Base-by-base conservation (phyloP, 1,139 yeast genomes). In the Magnusiomyces fungicola region DNA sequence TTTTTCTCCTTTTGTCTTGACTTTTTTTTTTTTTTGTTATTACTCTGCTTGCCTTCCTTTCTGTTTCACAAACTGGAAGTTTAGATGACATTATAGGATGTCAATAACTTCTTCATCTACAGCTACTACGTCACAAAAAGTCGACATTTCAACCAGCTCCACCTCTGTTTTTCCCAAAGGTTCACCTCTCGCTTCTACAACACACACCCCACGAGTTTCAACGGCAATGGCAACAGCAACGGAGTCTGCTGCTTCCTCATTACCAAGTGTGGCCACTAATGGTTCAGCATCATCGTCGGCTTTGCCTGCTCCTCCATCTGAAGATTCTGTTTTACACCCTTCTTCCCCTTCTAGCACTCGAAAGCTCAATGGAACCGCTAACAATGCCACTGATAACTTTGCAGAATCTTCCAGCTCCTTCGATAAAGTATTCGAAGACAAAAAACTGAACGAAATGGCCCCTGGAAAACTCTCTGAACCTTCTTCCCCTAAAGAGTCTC, bases 151-250 rank as follows among this genome's bases (percentile, higher is more conserved):
- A 30, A 23, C 24, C 34, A 21, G 27, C 30, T n/a, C 23, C 18
- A 19, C 30, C 3, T 19, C 10, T 29, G 25, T 23, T 44, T 36
- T 16, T 27, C 32, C n/a, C n/a, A n/a, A n/a, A 27, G 9, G 32
- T 9, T 27, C 32, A 27, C 12, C 32, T 27, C 32, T 27, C 32
- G 32, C n/a, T n/a, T n/a, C n/a, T n/a, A n/a, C 32, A 27, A 27
- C 32, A 27, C 14, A 27, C 32, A 9, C 32, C 9, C 12, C 32
- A 27, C 9, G 14, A 9, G n/a, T n/a, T n/a, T 33, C 37, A 10
- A 33, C n/a, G 22, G 29, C 30, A 25, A 40, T 27, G 34, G 43
- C 43, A 25, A 40, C 43, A 40, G 43, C 43, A 9, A 40, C 43
- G 7, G 43, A 25, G 9, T 18, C 43, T 16, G 43, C 43, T 25